A percentile compares a stretch with the other conserved stretches of the same genome.
phyloP scores from a whole-genome alignment of 1,284 basidiomycete genomes.

The Porogramme epimiltina region DNA sequence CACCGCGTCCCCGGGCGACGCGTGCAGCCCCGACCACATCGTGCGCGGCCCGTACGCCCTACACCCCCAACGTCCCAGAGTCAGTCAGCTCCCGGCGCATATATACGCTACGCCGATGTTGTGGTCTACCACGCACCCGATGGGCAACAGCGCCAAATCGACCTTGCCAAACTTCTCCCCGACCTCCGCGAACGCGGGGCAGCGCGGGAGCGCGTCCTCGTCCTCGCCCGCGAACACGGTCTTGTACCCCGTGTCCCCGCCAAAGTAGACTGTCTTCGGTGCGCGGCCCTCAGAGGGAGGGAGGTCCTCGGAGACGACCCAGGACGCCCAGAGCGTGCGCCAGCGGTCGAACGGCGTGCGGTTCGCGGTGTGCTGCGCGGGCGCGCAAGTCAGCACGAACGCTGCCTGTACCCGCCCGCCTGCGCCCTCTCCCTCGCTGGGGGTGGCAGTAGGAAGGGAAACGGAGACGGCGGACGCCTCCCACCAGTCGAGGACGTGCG shows the following conservation, averaged over 20 bases:
- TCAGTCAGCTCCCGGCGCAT: slow-evolving; percentile 24
- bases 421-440: too few species aligned
- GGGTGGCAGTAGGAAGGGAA: slow-evolving; percentile 4
- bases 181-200: slow-evolving; percentile 72
- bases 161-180: slow-evolving; percentile 63
- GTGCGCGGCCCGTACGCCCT: slow-evolving; percentile 64
- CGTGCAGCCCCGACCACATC: slow-evolving; percentile 62
- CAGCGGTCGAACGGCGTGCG: slow-evolving; percentile 51
- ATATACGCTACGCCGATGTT: too few species aligned
- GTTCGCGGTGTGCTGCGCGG: slow-evolving; percentile 51
- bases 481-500: slow-evolving; percentile 76
- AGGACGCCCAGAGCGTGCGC: slow-evolving; percentile 61
- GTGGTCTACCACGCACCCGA: slow-evolving; percentile 47
- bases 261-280: slow-evolving; percentile 59
- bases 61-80: too few species aligned
- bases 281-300: not conserved
- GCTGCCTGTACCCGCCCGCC: not conserved
- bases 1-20: slow-evolving; percentile 64
- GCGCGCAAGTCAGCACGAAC: slow-evolving; percentile 40
- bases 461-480: slow-evolving; percentile 34
- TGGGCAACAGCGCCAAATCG: slow-evolving; percentile 64
- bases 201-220: slow-evolving; percentile 54
- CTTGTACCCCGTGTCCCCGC: slow-evolving; percentile 69
- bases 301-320: slow-evolving; percentile 50
- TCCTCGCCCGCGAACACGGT: slow-evolving; percentile 48